phyloP scores from a whole-genome alignment of 371 early-diverging fungal species.

The Mortierella sp. region DNA sequence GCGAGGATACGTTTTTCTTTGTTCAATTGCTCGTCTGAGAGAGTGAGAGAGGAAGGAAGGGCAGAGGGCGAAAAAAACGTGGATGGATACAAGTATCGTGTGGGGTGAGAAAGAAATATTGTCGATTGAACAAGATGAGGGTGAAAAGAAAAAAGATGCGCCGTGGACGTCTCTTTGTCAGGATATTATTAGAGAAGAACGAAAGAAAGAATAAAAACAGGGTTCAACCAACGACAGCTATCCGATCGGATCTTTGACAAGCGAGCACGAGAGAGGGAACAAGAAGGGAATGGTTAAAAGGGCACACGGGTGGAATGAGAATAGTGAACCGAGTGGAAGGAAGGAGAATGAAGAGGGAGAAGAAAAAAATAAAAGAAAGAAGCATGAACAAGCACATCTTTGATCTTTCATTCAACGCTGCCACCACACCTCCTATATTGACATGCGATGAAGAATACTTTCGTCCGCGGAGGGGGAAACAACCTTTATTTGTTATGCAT shows the following conservation, averaged over 20 bases:
- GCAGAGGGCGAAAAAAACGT: background rate
- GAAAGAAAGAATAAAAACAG: background rate
- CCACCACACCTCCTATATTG: too few species aligned
- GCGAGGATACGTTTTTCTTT: background rate
- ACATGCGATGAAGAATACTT: too few species aligned
- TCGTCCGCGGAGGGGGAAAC: too few species aligned
- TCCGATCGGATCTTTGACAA: background rate
- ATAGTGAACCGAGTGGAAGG: background rate
- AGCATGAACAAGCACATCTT: too few species aligned
- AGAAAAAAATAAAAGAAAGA: too few species aligned
- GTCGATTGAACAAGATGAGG: background rate
- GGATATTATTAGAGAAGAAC: background rate
- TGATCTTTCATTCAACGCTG: too few species aligned
- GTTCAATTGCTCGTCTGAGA: slow-evolving; percentile 5
- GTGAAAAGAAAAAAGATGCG: background rate
- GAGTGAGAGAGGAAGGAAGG: too few species aligned
- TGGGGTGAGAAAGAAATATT: background rate
- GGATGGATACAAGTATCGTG: background rate
- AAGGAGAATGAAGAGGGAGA: too few species aligned
- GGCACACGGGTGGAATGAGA: background rate
- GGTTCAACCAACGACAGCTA: slow-evolving; percentile 8
- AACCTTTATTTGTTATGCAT: too few species aligned
- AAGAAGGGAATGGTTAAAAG: background rate
- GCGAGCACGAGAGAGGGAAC: background rate
- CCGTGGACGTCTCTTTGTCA: background rate